A percentile compares a stretch with the other conserved stretches of the same genome.
These are phyloP conservation scores for Boletus reticulatus DNA, from an alignment of 768 basidiomycete species.

Conservation along the genomic window DNA sequence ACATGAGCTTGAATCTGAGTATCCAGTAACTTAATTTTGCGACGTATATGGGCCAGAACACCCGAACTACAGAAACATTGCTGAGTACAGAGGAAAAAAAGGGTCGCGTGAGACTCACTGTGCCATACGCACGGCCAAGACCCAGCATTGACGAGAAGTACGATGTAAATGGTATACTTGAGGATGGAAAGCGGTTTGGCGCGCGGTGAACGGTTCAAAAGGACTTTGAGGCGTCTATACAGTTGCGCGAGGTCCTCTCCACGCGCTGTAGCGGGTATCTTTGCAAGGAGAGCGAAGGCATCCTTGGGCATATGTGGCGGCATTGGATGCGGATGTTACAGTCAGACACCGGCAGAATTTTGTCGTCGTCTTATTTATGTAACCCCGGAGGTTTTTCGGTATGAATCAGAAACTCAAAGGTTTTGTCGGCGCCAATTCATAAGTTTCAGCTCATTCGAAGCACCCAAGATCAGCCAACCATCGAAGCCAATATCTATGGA, in stretches of 20 bases:
- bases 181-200: constrained; percentile 9
- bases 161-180: constrained; percentile 24
- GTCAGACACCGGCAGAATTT: too few relatives aligned
- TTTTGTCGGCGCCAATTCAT: too few relatives aligned
- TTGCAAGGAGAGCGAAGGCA: constrained; percentile 6
- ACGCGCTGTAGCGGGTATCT: constrained; percentile 9
- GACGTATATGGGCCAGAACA: constrained; percentile 47
- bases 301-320: constrained; percentile 3
- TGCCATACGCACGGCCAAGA: constrained; percentile 71
- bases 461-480: too few relatives aligned
- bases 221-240: constrained; percentile 2
- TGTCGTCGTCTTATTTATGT: too few relatives aligned
- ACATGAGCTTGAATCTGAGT: constrained; percentile 35
- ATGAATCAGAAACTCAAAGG: too few relatives aligned
- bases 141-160: constrained; percentile 56
- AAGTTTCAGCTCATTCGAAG: too few relatives aligned
- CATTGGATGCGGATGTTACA: not conserved
- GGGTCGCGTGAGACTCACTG: constrained; percentile 40
- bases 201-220: constrained; percentile 4
- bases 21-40: constrained; percentile 28
- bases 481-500: too few relatives aligned
- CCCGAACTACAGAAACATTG: constrained; percentile 39
- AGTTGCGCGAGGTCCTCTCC: not conserved
- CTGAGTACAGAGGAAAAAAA: not conserved
- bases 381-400: too few relatives aligned